phyloP scores from a whole-genome alignment of 2,329 filamentous ascomycete species.

The Colletotrichum orchidophilum region DNA sequence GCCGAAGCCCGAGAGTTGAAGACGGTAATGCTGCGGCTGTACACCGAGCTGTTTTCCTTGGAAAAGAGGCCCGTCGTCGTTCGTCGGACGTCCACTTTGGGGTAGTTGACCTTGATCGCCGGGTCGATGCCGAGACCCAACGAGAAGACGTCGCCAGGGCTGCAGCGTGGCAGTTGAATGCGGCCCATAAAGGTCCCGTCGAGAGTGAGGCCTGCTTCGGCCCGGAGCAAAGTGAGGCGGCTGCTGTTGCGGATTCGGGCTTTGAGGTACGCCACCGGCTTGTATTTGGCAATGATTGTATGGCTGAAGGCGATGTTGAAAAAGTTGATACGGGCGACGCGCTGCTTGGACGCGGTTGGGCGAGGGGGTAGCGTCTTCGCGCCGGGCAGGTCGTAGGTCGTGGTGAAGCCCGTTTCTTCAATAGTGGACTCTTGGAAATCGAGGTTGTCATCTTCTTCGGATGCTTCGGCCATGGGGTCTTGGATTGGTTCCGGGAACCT shows the following conservation, averaged over 20 bases:
- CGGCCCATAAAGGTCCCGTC: constrained; percentile 71
- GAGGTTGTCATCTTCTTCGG: constrained; percentile 41
- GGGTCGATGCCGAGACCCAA: constrained; percentile 70
- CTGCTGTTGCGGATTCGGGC: constrained; percentile 65
- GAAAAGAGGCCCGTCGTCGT: constrained; percentile 61
- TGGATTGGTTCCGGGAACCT: not conserved
- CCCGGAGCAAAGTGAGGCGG: constrained; percentile 64
- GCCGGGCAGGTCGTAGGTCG: constrained; percentile 69
- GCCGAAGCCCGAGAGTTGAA: constrained; percentile 57
- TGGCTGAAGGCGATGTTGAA: constrained; percentile 62
- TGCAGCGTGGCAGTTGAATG: constrained; percentile 63
- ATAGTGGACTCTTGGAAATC: constrained; percentile 62
- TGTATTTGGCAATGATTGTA: constrained; percentile 69
- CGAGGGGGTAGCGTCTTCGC: constrained; percentile 65
- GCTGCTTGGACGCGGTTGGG: constrained; percentile 63
- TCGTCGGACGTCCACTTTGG: constrained; percentile 63
- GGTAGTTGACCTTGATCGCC: constrained; percentile 63
- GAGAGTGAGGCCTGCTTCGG: constrained; percentile 66
- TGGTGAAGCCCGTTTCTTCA: constrained; percentile 68
- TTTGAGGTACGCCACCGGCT: constrained; percentile 67
- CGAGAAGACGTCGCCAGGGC: constrained; percentile 61
- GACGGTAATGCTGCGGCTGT: constrained; percentile 58
- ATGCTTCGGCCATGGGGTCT: not conserved
- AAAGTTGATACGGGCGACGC: constrained; percentile 65
- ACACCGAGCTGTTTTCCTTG: constrained; percentile 62